Evolutionary conservation across 1,284 basidiomycete genomes (phyloP).

Genomic region (Rhodotorula sp.): DNA sequence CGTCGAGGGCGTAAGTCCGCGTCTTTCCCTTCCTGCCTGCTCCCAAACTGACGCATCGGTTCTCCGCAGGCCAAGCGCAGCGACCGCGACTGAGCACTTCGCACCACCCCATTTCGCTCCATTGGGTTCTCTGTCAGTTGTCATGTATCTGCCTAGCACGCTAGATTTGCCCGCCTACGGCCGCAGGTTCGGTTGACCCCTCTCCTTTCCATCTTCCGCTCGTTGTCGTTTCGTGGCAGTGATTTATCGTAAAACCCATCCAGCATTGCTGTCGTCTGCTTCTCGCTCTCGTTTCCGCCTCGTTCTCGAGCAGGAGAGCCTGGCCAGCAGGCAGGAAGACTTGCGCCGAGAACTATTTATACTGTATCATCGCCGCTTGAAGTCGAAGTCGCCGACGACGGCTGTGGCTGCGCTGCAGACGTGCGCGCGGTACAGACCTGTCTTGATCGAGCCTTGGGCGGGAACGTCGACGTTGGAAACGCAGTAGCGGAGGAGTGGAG

Average conservation of each 20-base stretch:
- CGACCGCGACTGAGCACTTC: constrained; percentile 26
- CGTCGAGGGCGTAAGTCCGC: constrained; percentile 48
- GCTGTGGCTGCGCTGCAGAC: constrained; percentile 20
- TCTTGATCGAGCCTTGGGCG: constrained; percentile 16
- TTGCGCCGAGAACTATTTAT: too few relatives aligned
- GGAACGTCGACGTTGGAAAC: constrained; percentile 11
- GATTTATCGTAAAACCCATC: too few relatives aligned
- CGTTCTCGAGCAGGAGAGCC: too few relatives aligned
- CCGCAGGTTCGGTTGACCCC: too few relatives aligned
- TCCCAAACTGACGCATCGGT: neutral
- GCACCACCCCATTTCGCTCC: neutral
- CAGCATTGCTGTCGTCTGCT: too few relatives aligned
- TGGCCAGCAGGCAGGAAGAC: too few relatives aligned
- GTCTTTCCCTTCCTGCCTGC: too few relatives aligned
- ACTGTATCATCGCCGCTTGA: neutral
- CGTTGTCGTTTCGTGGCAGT: too few relatives aligned
- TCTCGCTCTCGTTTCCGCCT: too few relatives aligned
- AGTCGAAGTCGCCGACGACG: constrained; percentile 30
- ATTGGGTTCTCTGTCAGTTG: neutral
- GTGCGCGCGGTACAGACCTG: constrained; percentile 27
- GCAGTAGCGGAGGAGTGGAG: constrained; percentile 16
- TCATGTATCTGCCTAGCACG: too few relatives aligned
- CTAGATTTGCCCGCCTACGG: too few relatives aligned
- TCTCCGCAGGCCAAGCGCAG: constrained; percentile 34
- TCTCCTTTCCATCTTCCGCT: too few relatives aligned